Evolutionary conservation across 148 eudicot species (phyloP), one percentile per base, ranked within the genome.

Genomic region (Limonium bicolor): DNA sequence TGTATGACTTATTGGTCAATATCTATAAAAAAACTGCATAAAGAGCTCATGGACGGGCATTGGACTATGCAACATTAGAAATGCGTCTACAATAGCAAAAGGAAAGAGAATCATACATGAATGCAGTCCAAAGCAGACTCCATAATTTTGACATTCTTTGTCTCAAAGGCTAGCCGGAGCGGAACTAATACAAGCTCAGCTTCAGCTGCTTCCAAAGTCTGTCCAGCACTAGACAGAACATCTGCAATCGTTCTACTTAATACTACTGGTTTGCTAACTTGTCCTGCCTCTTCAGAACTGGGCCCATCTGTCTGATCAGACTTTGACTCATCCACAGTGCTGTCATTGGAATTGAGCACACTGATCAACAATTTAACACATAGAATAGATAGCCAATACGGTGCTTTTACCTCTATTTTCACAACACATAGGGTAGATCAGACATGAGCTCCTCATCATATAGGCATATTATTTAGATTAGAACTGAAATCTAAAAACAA

Each of bases 111-210:
- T n/a, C 95, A 33, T 78, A 90, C 99, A 64, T 90, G 99, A 67
- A 90, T 86, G 67, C 99, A 90, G 69, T 90, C 99, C 73, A 90
- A 63, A 24, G 88, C 95, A 52, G 67, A 72, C 72, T 90, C 99
- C 35, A 75, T 29, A 41, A 90, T 56, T 73, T 84, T 90, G 7
- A 61, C 51, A 57, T 77, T 80, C 68, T 80, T 90, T 14, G 99
- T 80, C 72, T 90, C 95, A 60, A 84, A 84, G 13, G 99, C 99
- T 62, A 90, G 80, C 45, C 85, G 76, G 16, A 90, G 78, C 20
- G 93, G 93, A 48, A 64, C 81, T 47, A 90, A 60, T 46, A 90
- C 88, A 69, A 84, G 87, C 76, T 84, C 95, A 11, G 82, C 67
- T 67, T 80, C 72, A 69, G 82, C 70, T 73, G 66, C 95, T 34